phyloP scores from a whole-genome alignment of 1,139 yeast genomes.

The Arxiozyma heterogenica region DNA sequence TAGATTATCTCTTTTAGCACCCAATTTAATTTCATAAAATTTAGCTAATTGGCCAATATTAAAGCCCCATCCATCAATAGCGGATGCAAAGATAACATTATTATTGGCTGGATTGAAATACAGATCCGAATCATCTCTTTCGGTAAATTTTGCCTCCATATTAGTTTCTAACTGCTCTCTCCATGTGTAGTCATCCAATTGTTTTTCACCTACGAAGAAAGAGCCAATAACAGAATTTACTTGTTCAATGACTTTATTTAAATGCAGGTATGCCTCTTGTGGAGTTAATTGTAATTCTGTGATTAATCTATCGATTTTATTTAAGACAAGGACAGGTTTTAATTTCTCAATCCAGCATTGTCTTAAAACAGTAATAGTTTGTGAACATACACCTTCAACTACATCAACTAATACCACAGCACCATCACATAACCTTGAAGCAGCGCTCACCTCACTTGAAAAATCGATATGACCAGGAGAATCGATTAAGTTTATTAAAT shows the following conservation, averaged over 20 bases:
- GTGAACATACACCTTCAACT: slow-evolving; percentile 97
- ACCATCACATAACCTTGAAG: slow-evolving; percentile 93
- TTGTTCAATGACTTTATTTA: slow-evolving; percentile 74
- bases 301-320: slow-evolving; percentile 82
- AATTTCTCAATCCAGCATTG: slow-evolving; percentile 94
- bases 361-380: slow-evolving; percentile 86
- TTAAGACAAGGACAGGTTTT: slow-evolving; percentile 82
- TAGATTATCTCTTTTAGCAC: slow-evolving; percentile 70
- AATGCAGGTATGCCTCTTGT: slow-evolving; percentile 73
- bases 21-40: slow-evolving; percentile 75
- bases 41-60: slow-evolving; percentile 81
- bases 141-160: slow-evolving; percentile 51
- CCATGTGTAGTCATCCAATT: slow-evolving; percentile 83
- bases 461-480: slow-evolving; percentile 99
- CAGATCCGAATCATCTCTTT: slow-evolving; percentile 70
- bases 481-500: slow-evolving; percentile 83
- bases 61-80: slow-evolving; percentile 98
- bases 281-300: slow-evolving; percentile 78
- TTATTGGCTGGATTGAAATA: slow-evolving; percentile 86
- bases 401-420: slow-evolving; percentile 93
- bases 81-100: slow-evolving; percentile 90
- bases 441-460: slow-evolving; percentile 90
- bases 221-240: slow-evolving; percentile 93
- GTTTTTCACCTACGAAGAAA: slow-evolving; percentile 85
- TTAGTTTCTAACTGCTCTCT: slow-evolving; percentile 53